These are phyloP conservation scores for Wickerhamiella allomyrinae DNA, from an alignment of 805 yeast species.

Conservation along the genomic window DNA sequence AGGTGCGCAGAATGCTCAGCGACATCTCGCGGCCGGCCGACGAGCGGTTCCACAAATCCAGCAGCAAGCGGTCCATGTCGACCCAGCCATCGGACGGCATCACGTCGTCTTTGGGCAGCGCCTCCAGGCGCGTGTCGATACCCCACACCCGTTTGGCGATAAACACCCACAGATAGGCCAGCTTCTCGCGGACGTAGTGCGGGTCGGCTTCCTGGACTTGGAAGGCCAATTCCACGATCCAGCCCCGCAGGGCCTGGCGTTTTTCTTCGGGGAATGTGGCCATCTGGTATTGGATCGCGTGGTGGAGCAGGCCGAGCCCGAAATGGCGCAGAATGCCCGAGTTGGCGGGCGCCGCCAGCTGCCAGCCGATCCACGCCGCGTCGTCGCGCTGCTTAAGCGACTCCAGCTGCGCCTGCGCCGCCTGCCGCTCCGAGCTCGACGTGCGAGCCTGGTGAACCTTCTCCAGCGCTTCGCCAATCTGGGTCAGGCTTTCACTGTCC, in stretches of 20 bases:
- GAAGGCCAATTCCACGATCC: slow-evolving; percentile 70
- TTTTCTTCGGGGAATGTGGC: slow-evolving; percentile 43
- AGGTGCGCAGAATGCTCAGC: slow-evolving; percentile 62
- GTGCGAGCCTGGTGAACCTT: slow-evolving; percentile 25
- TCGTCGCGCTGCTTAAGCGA: slow-evolving; percentile 62
- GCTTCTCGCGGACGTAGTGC: slow-evolving; percentile 75
- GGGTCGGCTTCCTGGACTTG: slow-evolving; percentile 57
- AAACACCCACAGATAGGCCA: slow-evolving; percentile 83
- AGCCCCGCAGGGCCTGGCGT: slow-evolving; percentile 54
- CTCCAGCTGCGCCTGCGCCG: slow-evolving; percentile 57
- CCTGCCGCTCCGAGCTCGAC: slow-evolving; percentile 28
- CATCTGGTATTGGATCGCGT: slow-evolving; percentile 47
- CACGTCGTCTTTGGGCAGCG: slow-evolving; percentile 16
- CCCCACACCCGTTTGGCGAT: slow-evolving; percentile 92
- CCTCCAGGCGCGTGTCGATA: slow-evolving; percentile 19
- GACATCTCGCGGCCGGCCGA: slow-evolving; percentile 59
- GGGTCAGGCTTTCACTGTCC: slow-evolving; percentile 21
- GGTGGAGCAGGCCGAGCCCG: slow-evolving; percentile 68
- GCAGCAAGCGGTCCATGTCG: slow-evolving; percentile 68
- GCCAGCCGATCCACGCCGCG: slow-evolving; percentile 87
- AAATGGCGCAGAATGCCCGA: slow-evolving; percentile 73
- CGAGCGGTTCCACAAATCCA: slow-evolving; percentile 57
- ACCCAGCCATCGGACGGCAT: slow-evolving; percentile 49
- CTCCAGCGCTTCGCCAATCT: slow-evolving; percentile 64
- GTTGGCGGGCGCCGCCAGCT: slow-evolving; percentile 50